phyloP scores from a whole-genome alignment of 1,139 yeast species.

The Taphrina flavorubra region DNA sequence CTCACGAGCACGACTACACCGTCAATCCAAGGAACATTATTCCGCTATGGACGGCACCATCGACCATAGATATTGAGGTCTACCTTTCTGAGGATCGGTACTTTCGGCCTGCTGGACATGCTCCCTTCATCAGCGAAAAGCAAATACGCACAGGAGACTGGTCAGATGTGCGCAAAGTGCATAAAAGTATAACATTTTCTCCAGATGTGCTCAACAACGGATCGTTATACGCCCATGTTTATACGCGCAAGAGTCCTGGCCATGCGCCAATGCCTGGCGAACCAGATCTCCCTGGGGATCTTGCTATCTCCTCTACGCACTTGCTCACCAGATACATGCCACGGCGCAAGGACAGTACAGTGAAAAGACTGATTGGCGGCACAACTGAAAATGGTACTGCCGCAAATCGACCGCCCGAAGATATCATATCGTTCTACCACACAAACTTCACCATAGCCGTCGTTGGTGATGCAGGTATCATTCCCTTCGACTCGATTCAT shows the following conservation, averaged over 20 bases:
- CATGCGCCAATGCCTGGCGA: conserved; percentile 32
- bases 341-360: conserved; percentile 52
- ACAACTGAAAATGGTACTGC: conserved; percentile 42
- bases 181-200: neutral
- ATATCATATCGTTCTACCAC: conserved; percentile 52
- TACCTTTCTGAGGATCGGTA: conserved; percentile 29
- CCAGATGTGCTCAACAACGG: conserved; percentile 48
- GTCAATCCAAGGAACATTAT: conserved; percentile 22
- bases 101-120: conserved; percentile 16
- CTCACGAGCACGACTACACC: conserved; percentile 32
- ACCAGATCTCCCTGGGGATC: conserved; percentile 48
- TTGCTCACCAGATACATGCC: conserved; percentile 47
- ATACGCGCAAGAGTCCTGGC: conserved; percentile 46
- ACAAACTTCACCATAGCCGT: conserved; percentile 52
- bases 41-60: conserved; percentile 37
- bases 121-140: conserved; percentile 17
- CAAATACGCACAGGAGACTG: conserved; percentile 31
- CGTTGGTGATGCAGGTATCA: conserved; percentile 45
- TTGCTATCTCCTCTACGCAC: conserved; percentile 45
- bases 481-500: conserved; percentile 45
- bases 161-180: conserved; percentile 22
- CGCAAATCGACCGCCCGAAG: conserved; percentile 1
- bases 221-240: conserved; percentile 50
- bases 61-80: conserved; percentile 25
- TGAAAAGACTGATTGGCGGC: conserved; percentile 45